Percentiles rank a stretch among this genome's conserved stretches.
phyloP scores from a whole-genome alignment of 23 red algal species.

The Pyropia yezoensis region DNA sequence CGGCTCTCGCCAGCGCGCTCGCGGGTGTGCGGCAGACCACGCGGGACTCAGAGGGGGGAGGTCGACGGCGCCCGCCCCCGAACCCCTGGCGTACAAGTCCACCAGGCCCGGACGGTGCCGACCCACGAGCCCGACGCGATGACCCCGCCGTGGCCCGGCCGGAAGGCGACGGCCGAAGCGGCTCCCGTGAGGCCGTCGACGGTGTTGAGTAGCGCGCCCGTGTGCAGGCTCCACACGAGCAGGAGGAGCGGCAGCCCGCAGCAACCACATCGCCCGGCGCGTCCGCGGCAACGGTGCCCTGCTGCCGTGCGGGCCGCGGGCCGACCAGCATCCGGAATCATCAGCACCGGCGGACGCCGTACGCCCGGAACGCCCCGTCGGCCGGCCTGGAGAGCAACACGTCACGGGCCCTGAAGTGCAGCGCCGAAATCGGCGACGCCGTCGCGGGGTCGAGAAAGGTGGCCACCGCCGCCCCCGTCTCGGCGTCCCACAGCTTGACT shows the following conservation, averaged over 20 bases:
- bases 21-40: too few relatives aligned
- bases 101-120: constrained; percentile 80
- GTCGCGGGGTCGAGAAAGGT: constrained; percentile 70
- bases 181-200: constrained; percentile 75
- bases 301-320: constrained; percentile 62
- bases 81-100: constrained; percentile 72
- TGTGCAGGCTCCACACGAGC: constrained; percentile 81
- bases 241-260: constrained; percentile 80
- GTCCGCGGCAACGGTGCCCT: constrained; percentile 68
- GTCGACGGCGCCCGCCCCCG: constrained; percentile 35
- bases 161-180: constrained; percentile 34
- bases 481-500: constrained; percentile 84
- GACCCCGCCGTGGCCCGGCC: constrained; percentile 29
- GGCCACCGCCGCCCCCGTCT: constrained; percentile 65
- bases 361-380: constrained; percentile 90
- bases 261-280: constrained; percentile 74
- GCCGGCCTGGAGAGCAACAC: constrained; percentile 68
- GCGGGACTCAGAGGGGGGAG: too few relatives aligned
- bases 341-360: constrained; percentile 71
- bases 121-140: constrained; percentile 90
- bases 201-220: constrained; percentile 70
- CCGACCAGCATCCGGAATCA: constrained; percentile 74
- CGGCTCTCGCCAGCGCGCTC: too few relatives aligned
- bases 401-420: constrained; percentile 72
- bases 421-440: constrained; percentile 29